Evolutionary conservation across 371 early-diverging fungal genomes (phyloP).

Genomic region (Mortierella sp.): DNA sequence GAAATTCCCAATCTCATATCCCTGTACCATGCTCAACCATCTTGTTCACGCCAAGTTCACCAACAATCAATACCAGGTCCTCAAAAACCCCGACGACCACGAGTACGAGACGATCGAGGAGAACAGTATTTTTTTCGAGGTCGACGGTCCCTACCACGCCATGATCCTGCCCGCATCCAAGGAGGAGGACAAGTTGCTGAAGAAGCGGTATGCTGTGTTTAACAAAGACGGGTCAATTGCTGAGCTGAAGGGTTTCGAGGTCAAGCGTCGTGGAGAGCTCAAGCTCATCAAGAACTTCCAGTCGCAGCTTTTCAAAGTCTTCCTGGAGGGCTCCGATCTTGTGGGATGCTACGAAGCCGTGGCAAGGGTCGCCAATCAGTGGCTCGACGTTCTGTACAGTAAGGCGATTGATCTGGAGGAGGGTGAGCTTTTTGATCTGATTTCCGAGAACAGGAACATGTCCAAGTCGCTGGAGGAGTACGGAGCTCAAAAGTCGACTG

Average conservation of each 20-base stretch:
- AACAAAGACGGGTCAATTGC: slow-evolving; percentile 96
- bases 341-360: slow-evolving; percentile 95
- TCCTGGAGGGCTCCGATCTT: slow-evolving; percentile 90
- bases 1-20: slow-evolving; percentile 90
- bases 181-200: slow-evolving; percentile 97
- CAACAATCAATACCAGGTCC: slow-evolving; percentile 97
- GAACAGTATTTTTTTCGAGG: slow-evolving; percentile 99
- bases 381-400: slow-evolving; percentile 96
- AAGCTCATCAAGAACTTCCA: slow-evolving; percentile 99
- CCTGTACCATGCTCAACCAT: slow-evolving; percentile 98
- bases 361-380: slow-evolving; percentile 92
- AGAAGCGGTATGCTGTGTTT: slow-evolving; percentile 99
- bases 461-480: slow-evolving; percentile 95
- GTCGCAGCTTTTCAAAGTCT: slow-evolving; percentile 93
- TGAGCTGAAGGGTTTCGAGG: slow-evolving; percentile 99
- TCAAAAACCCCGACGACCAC: slow-evolving; percentile 67
- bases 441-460: slow-evolving; percentile 99
- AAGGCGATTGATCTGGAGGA: slow-evolving; percentile 90
- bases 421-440: slow-evolving; percentile 95
- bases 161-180: slow-evolving; percentile 99
- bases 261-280: slow-evolving; percentile 99
- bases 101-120: slow-evolving; percentile 86
- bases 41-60: slow-evolving; percentile 97
- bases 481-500: slow-evolving; percentile 94
- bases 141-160: slow-evolving; percentile 99